These are phyloP conservation scores for Eurotiales sp. DNA, from an alignment of 2,329 filamentous ascomycete genomes.

Conservation along the genomic window DNA sequence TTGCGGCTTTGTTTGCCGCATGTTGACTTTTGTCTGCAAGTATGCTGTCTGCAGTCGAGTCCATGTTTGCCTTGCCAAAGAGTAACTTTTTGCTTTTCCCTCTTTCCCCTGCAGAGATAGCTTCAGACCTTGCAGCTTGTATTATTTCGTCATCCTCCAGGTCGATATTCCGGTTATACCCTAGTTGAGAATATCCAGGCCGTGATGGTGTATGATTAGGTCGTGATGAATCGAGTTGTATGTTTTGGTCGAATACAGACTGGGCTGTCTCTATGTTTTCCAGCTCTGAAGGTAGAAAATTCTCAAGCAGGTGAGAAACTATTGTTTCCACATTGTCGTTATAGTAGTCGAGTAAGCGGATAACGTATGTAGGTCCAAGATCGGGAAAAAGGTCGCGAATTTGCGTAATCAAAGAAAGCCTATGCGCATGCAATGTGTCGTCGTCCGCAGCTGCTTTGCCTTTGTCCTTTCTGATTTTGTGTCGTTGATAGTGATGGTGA, in stretches of 20 bases:
- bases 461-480: slow-evolving; percentile 33
- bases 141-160: slow-evolving; percentile 81
- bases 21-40: slow-evolving; percentile 59
- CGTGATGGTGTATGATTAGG: slow-evolving; percentile 42
- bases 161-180: slow-evolving; percentile 60
- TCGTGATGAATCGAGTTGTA: slow-evolving; percentile 53
- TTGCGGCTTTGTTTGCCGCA: slow-evolving; percentile 75
- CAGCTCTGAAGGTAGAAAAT: slow-evolving; percentile 67
- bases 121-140: slow-evolving; percentile 60
- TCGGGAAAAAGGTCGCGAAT: slow-evolving; percentile 93
- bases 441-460: slow-evolving; percentile 37
- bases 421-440: slow-evolving; percentile 67
- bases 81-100: slow-evolving; percentile 54
- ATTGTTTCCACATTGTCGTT: slow-evolving; percentile 72
- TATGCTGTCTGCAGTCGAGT: slow-evolving; percentile 67
- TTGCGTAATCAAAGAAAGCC: slow-evolving; percentile 78
- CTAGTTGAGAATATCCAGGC: slow-evolving; percentile 22
- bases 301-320: slow-evolving; percentile 76
- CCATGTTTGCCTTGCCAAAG: slow-evolving; percentile 65
- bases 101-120: slow-evolving; percentile 32
- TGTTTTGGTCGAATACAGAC: slow-evolving; percentile 37
- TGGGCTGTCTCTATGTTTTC: slow-evolving; percentile 61
- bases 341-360: slow-evolving; percentile 76
- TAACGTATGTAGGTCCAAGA: slow-evolving; percentile 76
- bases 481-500: slow-evolving; percentile 40